Percentiles rank a stretch among this genome's conserved stretches.
Conservation (phyloP, 306 rosid genomes). For the Myrica gale region DNA sequence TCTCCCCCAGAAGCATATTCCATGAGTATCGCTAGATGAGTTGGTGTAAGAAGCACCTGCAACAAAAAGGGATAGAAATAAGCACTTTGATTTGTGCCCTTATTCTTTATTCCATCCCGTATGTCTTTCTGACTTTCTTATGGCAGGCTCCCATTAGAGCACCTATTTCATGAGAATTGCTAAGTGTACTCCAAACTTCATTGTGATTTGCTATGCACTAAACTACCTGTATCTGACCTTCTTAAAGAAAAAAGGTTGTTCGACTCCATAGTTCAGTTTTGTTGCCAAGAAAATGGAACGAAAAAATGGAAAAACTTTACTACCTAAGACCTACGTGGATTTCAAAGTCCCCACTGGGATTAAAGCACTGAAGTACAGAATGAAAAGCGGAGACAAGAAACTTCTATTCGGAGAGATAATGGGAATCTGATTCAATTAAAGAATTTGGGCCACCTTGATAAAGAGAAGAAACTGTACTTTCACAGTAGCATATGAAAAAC, state of each 20-base stretch:
- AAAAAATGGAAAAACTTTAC: too few relatives aligned
- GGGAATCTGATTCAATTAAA: background rate
- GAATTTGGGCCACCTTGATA: background rate
- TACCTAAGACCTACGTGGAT: background rate
- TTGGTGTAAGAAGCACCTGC: conserved; percentile 81
- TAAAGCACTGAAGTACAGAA: background rate
- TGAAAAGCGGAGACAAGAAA: background rate
- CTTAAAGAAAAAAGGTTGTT: too few relatives aligned
- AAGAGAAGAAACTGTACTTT: background rate
- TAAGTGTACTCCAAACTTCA: background rate
- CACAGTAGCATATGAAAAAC: background rate
- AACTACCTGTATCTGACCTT: too few relatives aligned
- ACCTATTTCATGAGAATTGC: too few relatives aligned
- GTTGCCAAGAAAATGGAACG: background rate
- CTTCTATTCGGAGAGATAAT: background rate
- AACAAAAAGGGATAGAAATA: background rate
- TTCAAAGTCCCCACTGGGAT: background rate
- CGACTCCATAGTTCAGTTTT: background rate
- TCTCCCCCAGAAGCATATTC: conserved; percentile 99
- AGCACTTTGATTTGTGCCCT: background rate
- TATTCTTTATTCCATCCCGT: background rate
- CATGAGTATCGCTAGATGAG: conserved; percentile 91
- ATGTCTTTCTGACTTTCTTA: background rate
- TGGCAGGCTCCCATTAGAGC: too few relatives aligned
- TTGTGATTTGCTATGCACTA: background rate